phyloP scores from a whole-genome alignment of 208 protist species.

The Leishmania guyanensis region DNA sequence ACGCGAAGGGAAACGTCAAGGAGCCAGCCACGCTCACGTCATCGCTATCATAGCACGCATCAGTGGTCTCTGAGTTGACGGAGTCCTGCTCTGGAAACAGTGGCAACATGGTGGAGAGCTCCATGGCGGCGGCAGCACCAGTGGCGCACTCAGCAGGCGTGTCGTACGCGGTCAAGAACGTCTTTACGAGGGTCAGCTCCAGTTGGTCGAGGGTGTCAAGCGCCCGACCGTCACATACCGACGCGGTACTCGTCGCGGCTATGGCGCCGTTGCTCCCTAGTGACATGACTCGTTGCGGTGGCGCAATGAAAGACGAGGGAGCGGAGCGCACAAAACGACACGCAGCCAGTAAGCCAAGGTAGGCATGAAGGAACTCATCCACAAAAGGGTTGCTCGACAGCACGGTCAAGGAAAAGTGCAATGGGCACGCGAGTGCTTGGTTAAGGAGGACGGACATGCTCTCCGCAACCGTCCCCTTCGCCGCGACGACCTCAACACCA shows the following conservation, averaged over 20 bases:
- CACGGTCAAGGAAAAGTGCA: slow-evolving; percentile 19
- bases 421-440: slow-evolving; percentile 1
- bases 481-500: slow-evolving; percentile 7
- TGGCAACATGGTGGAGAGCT: neutral
- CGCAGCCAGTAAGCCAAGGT: slow-evolving; percentile 50
- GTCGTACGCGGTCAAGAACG: slow-evolving; percentile 31
- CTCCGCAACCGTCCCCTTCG: neutral
- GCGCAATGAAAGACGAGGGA: neutral
- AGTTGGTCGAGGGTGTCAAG: slow-evolving; percentile 41
- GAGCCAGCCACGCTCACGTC: neutral
- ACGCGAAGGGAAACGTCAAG: slow-evolving; percentile 15
- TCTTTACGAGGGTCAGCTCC: slow-evolving; percentile 38
- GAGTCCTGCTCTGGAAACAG: neutral
- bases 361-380: slow-evolving; percentile 70
- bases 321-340: slow-evolving; percentile 28
- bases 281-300: neutral
- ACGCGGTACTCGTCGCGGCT: neutral
- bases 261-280: neutral
- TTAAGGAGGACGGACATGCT: neutral
- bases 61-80: neutral
- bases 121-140: neutral
- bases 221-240: slow-evolving; percentile 11
- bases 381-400: slow-evolving; percentile 33
- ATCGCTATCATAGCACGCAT: neutral
- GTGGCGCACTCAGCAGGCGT: neutral